Percentiles rank a stretch among this genome's conserved stretches.
These are phyloP conservation scores for Chimonanthus salicifolius DNA, from an alignment of 164 flowering plant genomes.

Conservation along the genomic window DNA sequence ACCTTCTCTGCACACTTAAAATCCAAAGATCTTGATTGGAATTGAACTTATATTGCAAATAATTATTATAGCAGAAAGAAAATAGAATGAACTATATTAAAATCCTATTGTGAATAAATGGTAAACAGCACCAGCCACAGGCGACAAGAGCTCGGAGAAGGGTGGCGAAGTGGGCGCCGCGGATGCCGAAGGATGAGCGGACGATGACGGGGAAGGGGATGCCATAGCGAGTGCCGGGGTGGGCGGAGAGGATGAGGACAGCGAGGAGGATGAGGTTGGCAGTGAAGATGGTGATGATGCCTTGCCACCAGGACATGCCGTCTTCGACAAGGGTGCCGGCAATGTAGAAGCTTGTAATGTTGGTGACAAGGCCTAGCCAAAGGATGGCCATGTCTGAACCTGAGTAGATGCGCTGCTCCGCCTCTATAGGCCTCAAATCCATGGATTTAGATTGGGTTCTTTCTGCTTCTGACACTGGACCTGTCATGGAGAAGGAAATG, in stretches of 20 bases:
- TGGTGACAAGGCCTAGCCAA: slow-evolving; percentile 88
- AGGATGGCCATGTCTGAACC: slow-evolving; percentile 74
- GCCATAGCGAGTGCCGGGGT: slow-evolving; percentile 76
- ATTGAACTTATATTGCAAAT: too few species aligned
- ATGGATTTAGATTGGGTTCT: too few species aligned
- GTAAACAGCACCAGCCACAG: slow-evolving; percentile 81
- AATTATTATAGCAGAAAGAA: too few species aligned
- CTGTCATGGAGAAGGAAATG: too few species aligned
- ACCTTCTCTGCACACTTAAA: too few species aligned
- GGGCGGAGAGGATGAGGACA: slow-evolving; percentile 68
- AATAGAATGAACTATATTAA: too few species aligned
- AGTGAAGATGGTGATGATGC: slow-evolving; percentile 68
- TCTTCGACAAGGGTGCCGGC: slow-evolving; percentile 89
- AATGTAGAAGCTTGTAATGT: slow-evolving; percentile 78
- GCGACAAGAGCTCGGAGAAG: slow-evolving; percentile 77
- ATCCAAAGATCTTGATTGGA: too few species aligned
- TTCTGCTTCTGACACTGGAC: too few species aligned
- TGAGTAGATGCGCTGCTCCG: slow-evolving; percentile 44
- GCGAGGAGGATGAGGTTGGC: slow-evolving; percentile 65
- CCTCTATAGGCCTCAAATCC: slow-evolving; percentile 65
- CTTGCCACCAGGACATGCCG: slow-evolving; percentile 99
- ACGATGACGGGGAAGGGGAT: slow-evolving; percentile 84
- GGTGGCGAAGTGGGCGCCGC: slow-evolving; percentile 79
- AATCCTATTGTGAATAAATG: too few species aligned
- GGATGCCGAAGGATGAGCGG: slow-evolving; percentile 72